Conservation (phyloP, 2,329 filamentous ascomycete genomes). For the Fusarium sarcochroum region DNA sequence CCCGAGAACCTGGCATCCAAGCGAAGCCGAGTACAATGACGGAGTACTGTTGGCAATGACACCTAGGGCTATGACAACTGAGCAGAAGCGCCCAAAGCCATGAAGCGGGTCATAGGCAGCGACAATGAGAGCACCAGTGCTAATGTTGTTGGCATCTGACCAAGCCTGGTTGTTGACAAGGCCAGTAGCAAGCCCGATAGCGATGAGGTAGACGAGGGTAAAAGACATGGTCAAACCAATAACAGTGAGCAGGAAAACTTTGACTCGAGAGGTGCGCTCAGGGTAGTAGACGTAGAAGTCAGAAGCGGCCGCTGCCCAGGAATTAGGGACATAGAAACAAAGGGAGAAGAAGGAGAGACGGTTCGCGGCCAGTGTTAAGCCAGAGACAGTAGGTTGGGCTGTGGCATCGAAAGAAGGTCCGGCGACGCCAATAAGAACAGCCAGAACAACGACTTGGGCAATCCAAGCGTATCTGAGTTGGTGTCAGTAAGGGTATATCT, state of each 20-base stretch:
- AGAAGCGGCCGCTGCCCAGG: conserved; percentile 80
- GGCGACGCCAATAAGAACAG: conserved; percentile 79
- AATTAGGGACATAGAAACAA: conserved; percentile 66
- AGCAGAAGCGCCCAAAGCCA: conserved; percentile 70
- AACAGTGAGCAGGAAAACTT: conserved; percentile 79
- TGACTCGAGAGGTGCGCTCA: conserved; percentile 67
- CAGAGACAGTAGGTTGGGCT: conserved; percentile 70
- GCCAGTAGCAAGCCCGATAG: conserved; percentile 67
- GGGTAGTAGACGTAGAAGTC: conserved; percentile 89
- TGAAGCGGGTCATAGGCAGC: conserved; percentile 67
- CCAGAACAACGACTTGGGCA: conserved; percentile 79
- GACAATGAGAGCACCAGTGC: conserved; percentile 69
- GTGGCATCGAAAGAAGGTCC: conserved; percentile 72
- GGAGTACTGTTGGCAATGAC: conserved; percentile 69
- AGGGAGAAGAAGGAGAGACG: conserved; percentile 78
- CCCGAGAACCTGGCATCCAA: conserved; percentile 71
- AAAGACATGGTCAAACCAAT: conserved; percentile 72
- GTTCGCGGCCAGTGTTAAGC: conserved; percentile 73
- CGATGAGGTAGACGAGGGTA: conserved; percentile 77
- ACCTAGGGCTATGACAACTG: conserved; percentile 68
- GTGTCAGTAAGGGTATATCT: conserved; percentile 2
- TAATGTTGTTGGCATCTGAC: conserved; percentile 64
- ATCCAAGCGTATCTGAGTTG: conserved; percentile 60
- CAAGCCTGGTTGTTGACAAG: conserved; percentile 64
- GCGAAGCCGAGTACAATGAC: conserved; percentile 69